Base-by-base conservation (phyloP, 106 monocot genomes). In the Acorus gramineus region DNA sequence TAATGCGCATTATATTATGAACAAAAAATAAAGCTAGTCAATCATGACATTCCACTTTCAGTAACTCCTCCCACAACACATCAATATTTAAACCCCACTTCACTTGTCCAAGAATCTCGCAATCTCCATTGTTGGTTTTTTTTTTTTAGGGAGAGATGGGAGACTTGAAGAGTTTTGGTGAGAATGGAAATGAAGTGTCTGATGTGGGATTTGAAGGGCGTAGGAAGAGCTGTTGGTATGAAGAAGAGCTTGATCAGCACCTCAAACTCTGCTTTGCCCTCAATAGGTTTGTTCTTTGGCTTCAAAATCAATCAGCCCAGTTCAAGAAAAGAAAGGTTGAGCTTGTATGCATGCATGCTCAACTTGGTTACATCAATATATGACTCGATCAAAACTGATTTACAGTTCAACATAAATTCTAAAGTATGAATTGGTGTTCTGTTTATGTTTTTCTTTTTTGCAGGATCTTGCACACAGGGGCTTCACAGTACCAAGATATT, bases 191-290 rank as follows among this genome's bases (percentile, higher is more conserved):
- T 64, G 76, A 28, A 28, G 28, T 28, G 28, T 28, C 28, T 50
- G 14, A 46, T 9, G 51, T 61, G 2, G 44, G 12, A 3, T 65
- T 55, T 3, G 75, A 73, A 42, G 64, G 65, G 2, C 61, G 65
- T 53, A 73, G 73, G 57, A 81, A 77, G 81, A 66, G 69, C 64
- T 77, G 73, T 11, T 81, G 81, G 81, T 81, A 77, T 53, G 81
- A 81, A 28, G 81, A 81, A 44, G 81, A 81, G 73, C 72, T 81
- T 47, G 81, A 73, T 47, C 53, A 77, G 69, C 14, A 77, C 73
- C 60, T 81, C 64, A 81, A 73, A 66, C 77, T 76, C 77, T 73
- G 81, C 57, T 81, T 73, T 77, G 81, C 81, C 62, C 81, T 81
- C 2, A 81, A 81, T 44, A 77, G 81, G 81, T 77, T 43, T 9